Evolutionary conservation across 2,329 filamentous ascomycete species (phyloP).

Genomic region (Cercospora zeae-maydis): DNA sequence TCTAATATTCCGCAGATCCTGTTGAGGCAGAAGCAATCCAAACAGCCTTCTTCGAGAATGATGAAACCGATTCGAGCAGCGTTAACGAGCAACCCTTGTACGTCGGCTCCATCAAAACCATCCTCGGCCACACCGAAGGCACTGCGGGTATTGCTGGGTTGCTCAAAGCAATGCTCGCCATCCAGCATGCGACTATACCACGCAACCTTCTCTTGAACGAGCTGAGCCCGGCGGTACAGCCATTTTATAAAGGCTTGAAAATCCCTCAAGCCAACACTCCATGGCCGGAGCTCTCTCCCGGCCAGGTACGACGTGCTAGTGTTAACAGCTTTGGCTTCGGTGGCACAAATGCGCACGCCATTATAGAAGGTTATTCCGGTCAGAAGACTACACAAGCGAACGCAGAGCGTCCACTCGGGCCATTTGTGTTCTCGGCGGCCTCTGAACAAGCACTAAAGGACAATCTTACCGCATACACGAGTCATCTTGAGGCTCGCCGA

Average conservation of each 20-base stretch:
- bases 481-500: neutral
- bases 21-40: slow-evolving; percentile 16
- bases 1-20: slow-evolving; percentile 11
- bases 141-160: slow-evolving; percentile 15
- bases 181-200: slow-evolving; percentile 30
- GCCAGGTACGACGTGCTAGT: neutral
- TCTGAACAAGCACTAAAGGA: no score
- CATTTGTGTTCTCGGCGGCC: neutral
- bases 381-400: neutral
- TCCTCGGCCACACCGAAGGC: slow-evolving; percentile 23
- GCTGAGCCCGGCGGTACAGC: slow-evolving; percentile 22
- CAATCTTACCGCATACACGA: no score
- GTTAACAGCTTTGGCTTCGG: slow-evolving; percentile 29
- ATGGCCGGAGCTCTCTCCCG: slow-evolving; percentile 24
- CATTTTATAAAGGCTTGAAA: slow-evolving; percentile 7
- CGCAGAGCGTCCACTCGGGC: neutral
- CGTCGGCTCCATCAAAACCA: slow-evolving; percentile 27
- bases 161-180: slow-evolving; percentile 22
- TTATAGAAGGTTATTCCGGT: neutral
- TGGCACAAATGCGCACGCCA: slow-evolving; percentile 21
- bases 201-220: slow-evolving; percentile 24
- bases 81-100: no score
- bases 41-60: no score
- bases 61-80: no score
- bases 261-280: slow-evolving; percentile 20